Evolutionary conservation across 1,284 basidiomycete genomes (phyloP).

Genomic region (Trichosporon sp.): DNA sequence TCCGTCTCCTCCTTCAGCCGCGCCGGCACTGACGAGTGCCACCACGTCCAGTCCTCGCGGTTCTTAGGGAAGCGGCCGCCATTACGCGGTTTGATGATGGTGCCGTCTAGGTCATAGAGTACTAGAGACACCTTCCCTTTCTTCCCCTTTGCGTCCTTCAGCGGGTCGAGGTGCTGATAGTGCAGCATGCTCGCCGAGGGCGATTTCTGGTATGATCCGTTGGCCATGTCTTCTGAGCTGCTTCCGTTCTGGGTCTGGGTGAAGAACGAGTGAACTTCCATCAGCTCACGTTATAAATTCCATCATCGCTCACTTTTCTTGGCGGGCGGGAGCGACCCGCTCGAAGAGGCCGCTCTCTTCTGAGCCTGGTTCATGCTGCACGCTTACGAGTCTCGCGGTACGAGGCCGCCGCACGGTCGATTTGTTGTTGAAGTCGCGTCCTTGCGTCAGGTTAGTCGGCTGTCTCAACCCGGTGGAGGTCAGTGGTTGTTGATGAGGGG

Average conservation of each 20-base stretch:
- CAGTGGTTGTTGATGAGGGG: too few species aligned
- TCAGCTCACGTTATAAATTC: background rate
- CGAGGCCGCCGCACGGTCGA: background rate
- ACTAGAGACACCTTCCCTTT: slow-evolving; percentile 56
- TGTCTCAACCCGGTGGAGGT: background rate
- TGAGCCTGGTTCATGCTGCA: background rate
- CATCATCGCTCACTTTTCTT: slow-evolving; percentile 12
- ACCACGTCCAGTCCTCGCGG: slow-evolving; percentile 66
- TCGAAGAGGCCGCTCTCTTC: slow-evolving; percentile 1
- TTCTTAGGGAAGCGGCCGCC: slow-evolving; percentile 52
- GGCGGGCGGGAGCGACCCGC: slow-evolving; percentile 3
- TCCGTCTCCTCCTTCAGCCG: slow-evolving; percentile 59
- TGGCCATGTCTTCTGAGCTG: background rate
- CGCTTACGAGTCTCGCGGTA: too few species aligned
- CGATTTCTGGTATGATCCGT: slow-evolving; percentile 13
- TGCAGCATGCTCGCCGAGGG: slow-evolving; percentile 38
- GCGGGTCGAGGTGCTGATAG: slow-evolving; percentile 40
- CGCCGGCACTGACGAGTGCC: slow-evolving; percentile 60
- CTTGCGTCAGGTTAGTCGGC: background rate
- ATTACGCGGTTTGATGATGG: slow-evolving; percentile 63
- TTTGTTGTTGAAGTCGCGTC: background rate
- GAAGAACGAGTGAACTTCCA: slow-evolving; percentile 17
- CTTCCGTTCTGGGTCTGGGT: background rate
- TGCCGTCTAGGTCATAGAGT: slow-evolving; percentile 82
- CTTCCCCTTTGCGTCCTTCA: slow-evolving; percentile 15